These are phyloP conservation scores for Paradendryphiella salina DNA, from an alignment of 2,329 filamentous ascomycete species.

Conservation along the genomic window DNA sequence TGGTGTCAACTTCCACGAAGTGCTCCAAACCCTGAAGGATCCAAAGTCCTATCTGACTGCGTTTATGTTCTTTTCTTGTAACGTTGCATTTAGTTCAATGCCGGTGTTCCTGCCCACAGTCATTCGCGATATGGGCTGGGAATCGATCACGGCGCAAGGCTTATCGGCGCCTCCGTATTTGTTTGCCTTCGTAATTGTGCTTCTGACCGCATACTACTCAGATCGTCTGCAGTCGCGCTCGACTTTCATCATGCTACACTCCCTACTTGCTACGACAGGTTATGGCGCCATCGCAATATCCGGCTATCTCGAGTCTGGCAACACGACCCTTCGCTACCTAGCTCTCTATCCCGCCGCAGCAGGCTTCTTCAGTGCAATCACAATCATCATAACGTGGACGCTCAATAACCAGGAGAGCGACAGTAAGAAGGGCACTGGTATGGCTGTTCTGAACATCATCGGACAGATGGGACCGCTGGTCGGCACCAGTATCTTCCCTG, in stretches of 20 bases:
- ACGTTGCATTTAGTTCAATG: slow-evolving; percentile 84
- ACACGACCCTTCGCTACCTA: slow-evolving; percentile 62
- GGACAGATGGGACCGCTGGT: slow-evolving; percentile 75
- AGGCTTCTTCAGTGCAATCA: slow-evolving; percentile 85
- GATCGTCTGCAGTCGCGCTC: slow-evolving; percentile 68
- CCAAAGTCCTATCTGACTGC: slow-evolving; percentile 75
- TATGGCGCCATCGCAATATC: slow-evolving; percentile 65
- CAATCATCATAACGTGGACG: slow-evolving; percentile 83
- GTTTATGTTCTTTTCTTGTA: slow-evolving; percentile 82
- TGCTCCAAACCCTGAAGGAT: slow-evolving; percentile 63
- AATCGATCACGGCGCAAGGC: slow-evolving; percentile 69
- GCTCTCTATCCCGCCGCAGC: slow-evolving; percentile 76
- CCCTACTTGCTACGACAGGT: slow-evolving; percentile 65
- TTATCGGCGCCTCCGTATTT: slow-evolving; percentile 83
- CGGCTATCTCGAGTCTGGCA: slow-evolving; percentile 47
- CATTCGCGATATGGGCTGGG: slow-evolving; percentile 74
- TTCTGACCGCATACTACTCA: slow-evolving; percentile 72
- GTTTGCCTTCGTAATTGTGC: slow-evolving; percentile 70
- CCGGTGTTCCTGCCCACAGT: slow-evolving; percentile 87
- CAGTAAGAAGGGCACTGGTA: slow-evolving; percentile 71
- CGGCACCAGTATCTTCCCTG: slow-evolving; percentile 60
- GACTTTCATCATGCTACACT: slow-evolving; percentile 68
- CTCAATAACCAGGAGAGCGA: slow-evolving; percentile 80
- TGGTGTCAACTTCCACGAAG: slow-evolving; percentile 59
- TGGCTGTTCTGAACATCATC: slow-evolving; percentile 78